phyloP scores from a whole-genome alignment of 192 early-diverging fungal species.

The Coemansia nantahalensis region DNA sequence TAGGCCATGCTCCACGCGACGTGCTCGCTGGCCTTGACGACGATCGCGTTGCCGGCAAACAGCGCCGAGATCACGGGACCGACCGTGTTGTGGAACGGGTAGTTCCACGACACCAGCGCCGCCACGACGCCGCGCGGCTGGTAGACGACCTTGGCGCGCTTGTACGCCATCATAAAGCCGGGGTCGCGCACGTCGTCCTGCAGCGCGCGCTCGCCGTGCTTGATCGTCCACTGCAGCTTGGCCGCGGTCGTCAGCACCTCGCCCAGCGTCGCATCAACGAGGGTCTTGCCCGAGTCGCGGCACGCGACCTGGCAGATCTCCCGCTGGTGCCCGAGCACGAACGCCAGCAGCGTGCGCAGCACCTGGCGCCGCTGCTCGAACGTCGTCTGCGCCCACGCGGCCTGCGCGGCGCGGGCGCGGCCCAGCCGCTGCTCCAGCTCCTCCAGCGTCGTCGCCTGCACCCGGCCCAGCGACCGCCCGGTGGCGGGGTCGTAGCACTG shows the following conservation, averaged over 20 bases:
- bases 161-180: conserved; percentile 73
- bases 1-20: conserved; percentile 77
- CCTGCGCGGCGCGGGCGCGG: conserved; percentile 64
- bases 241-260: conserved; percentile 79
- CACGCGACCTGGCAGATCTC: conserved; percentile 68
- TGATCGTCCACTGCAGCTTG: conserved; percentile 76
- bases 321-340: conserved; percentile 70
- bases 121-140: conserved; percentile 79
- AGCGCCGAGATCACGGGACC: conserved; percentile 79
- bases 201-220: conserved; percentile 70
- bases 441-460: conserved; percentile 55
- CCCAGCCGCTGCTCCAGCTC: conserved; percentile 59
- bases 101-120: conserved; percentile 86
- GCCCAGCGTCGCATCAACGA: conserved; percentile 79
- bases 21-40: conserved; percentile 58
- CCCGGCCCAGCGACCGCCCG: conserved; percentile 65
- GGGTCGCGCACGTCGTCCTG: conserved; percentile 63
- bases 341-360: conserved; percentile 68
- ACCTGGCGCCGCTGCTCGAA: conserved; percentile 73
- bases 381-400: conserved; percentile 63
- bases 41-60: conserved; percentile 33
- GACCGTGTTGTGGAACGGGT: conserved; percentile 79
- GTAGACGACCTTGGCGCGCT: conserved; percentile 72
- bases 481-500: conserved; percentile 85
- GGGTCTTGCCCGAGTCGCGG: conserved; percentile 80